These are phyloP conservation scores for Scortechinia acanthostroma DNA, from an alignment of 2,329 filamentous ascomycete genomes.

Conservation along the genomic window DNA sequence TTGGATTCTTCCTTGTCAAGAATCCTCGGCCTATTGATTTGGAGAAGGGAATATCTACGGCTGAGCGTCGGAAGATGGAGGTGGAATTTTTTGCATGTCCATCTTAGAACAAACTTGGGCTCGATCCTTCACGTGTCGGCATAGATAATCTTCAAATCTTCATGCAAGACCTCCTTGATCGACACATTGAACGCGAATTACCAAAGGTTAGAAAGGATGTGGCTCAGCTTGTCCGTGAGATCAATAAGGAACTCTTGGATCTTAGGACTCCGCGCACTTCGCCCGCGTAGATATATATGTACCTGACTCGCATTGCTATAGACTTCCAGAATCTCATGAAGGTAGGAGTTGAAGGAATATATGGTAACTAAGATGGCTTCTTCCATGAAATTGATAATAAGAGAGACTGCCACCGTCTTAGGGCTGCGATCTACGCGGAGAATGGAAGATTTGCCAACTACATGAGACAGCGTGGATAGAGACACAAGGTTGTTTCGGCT, in stretches of 20 bases:
- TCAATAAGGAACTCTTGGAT: slow-evolving; percentile 4
- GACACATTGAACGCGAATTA: slow-evolving; percentile 17
- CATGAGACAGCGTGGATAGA: slow-evolving; percentile 6
- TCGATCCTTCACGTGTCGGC: slow-evolving; percentile 10
- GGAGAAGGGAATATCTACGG: slow-evolving; percentile 20
- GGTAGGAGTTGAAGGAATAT: slow-evolving; percentile 12
- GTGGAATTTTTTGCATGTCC: slow-evolving; percentile 29
- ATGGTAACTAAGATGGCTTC: slow-evolving; percentile 6
- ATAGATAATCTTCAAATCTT: slow-evolving; percentile 9
- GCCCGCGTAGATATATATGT: slow-evolving; percentile 9
- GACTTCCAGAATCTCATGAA: slow-evolving; percentile 12
- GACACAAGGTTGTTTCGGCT: background rate
- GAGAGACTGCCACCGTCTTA: slow-evolving; percentile 10
- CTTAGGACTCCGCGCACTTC: slow-evolving; percentile 9
- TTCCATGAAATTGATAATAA: slow-evolving; percentile 4
- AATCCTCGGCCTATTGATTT: slow-evolving; percentile 22
- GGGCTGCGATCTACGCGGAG: slow-evolving; percentile 13
- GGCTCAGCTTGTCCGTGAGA: slow-evolving; percentile 6
- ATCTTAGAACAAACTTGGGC: slow-evolving; percentile 16
- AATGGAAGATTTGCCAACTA: slow-evolving; percentile 11
- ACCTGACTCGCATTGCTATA: slow-evolving; percentile 11
- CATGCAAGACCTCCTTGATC: slow-evolving; percentile 13
- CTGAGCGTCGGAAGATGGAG: slow-evolving; percentile 21
- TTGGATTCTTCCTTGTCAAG: slow-evolving; percentile 21
- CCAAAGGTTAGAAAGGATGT: slow-evolving; percentile 14